A percentile compares a stretch with the other conserved stretches of the same genome.
These are phyloP conservation scores for Lathyrus sativus DNA, from an alignment of 306 rosid genomes.

Conservation along the genomic window DNA sequence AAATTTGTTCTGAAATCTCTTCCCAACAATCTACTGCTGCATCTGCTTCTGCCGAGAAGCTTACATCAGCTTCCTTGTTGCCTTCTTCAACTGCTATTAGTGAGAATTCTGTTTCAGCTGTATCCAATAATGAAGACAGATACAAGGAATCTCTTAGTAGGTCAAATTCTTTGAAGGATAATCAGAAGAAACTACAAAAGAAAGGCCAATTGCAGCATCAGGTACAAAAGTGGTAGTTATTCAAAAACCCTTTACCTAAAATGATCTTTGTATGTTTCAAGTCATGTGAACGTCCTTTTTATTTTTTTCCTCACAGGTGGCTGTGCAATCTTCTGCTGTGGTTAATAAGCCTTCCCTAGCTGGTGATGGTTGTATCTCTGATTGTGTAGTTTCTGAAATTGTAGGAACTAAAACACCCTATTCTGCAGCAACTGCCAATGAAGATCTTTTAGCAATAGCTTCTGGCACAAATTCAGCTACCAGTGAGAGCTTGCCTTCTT, in stretches of 20 bases:
- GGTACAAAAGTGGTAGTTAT: slow-evolving; percentile 48
- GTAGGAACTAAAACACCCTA: slow-evolving; percentile 38
- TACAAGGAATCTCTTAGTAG: slow-evolving; percentile 56
- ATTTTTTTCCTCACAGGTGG: slow-evolving; percentile 45
- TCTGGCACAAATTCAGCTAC: slow-evolving; percentile 40
- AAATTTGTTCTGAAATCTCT: slow-evolving; percentile 37
- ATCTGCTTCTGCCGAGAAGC: slow-evolving; percentile 47
- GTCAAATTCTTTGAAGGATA: slow-evolving; percentile 66
- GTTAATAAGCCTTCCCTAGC: slow-evolving; percentile 38
- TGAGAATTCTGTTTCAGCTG: slow-evolving; percentile 50
- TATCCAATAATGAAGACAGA: slow-evolving; percentile 45
- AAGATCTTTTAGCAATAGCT: slow-evolving; percentile 38
- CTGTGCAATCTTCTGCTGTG: slow-evolving; percentile 45
- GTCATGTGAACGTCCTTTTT: neutral
- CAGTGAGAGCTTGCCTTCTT: slow-evolving; percentile 25
- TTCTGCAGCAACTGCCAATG: slow-evolving; percentile 34
- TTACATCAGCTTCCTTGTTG: slow-evolving; percentile 34
- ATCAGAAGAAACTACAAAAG: slow-evolving; percentile 56
- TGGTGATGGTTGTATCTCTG: slow-evolving; percentile 39
- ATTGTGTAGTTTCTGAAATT: slow-evolving; percentile 48
- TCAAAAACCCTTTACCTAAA: slow-evolving; percentile 11
- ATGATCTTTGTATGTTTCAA: slow-evolving; percentile 2
- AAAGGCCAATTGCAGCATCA: slow-evolving; percentile 59
- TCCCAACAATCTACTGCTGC: slow-evolving; percentile 41
- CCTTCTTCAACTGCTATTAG: slow-evolving; percentile 39